Conservation (phyloP, 2,329 filamentous ascomycete species). For the Ambrosiella beaveri region DNA sequence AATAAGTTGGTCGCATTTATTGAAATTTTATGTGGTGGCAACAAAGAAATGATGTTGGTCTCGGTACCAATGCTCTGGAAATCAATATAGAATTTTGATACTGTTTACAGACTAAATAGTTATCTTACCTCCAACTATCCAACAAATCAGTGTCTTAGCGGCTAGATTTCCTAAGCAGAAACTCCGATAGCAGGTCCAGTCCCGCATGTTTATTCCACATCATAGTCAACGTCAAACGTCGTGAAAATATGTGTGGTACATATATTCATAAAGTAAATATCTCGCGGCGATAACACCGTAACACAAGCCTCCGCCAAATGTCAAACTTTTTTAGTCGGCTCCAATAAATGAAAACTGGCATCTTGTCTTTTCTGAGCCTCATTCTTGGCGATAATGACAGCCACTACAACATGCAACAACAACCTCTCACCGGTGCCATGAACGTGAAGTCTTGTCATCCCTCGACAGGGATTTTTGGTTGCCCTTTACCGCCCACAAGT, state of each 20-base stretch:
- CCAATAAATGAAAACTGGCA: background rate
- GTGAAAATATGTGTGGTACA: background rate
- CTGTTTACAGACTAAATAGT: background rate
- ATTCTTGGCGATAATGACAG: background rate
- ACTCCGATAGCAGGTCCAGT: background rate
- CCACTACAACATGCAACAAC: background rate
- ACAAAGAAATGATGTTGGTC: background rate
- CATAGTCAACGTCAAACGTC: background rate
- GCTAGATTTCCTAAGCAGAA: constrained; percentile 1
- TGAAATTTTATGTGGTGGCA: background rate
- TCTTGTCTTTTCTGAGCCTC: background rate
- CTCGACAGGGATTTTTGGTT: background rate
- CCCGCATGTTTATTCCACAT: background rate
- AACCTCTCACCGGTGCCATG: background rate
- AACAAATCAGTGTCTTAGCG: constrained; percentile 2
- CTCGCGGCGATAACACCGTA: background rate
- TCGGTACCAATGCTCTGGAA: background rate
- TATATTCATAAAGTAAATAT: background rate
- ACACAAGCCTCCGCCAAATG: background rate
- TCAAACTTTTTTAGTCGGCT: background rate
- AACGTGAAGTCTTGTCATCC: background rate
- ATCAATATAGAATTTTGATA: background rate
- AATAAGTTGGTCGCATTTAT: too few species aligned
- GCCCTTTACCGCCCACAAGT: background rate
- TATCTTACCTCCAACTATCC: background rate